These are phyloP conservation scores for Yamadazyma scolyti DNA, from an alignment of 805 yeast genomes.

Conservation along the genomic window DNA sequence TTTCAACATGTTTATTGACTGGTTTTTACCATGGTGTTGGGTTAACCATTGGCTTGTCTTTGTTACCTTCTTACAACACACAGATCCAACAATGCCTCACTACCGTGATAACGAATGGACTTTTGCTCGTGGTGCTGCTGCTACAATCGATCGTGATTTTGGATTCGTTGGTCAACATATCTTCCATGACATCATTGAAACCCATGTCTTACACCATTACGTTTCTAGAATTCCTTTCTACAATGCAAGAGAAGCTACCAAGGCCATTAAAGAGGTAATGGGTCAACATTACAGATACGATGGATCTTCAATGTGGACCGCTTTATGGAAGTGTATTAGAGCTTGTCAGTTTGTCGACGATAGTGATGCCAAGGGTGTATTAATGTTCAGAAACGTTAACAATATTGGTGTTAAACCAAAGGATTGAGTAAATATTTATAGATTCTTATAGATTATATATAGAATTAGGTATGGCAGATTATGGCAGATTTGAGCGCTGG, in stretches of 20 bases:
- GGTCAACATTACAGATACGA: constrained; percentile 48
- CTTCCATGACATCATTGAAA: constrained; percentile 57
- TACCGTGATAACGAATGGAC: constrained; percentile 56
- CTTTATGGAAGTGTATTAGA: constrained; percentile 57
- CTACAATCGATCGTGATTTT: constrained; percentile 59
- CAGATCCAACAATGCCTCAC: constrained; percentile 59
- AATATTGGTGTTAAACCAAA: constrained; percentile 41
- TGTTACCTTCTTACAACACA: constrained; percentile 60
- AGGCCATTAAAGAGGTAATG: constrained; percentile 49
- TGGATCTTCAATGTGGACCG: constrained; percentile 55
- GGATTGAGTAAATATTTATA: constrained; percentile 16
- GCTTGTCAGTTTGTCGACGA: constrained; percentile 67
- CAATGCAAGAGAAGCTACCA: constrained; percentile 51
- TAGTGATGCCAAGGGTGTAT: constrained; percentile 51
- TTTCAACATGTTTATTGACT: constrained; percentile 49
- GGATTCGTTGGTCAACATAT: constrained; percentile 56
- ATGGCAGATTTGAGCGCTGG: not conserved
- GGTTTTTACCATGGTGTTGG: constrained; percentile 57
- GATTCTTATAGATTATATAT: not conserved
- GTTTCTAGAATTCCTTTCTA: constrained; percentile 55
- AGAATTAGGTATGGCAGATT: not conserved
- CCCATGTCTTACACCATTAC: constrained; percentile 56
- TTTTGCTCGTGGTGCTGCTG: constrained; percentile 65
- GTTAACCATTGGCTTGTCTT: constrained; percentile 66
- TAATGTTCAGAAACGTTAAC: constrained; percentile 63